phyloP scores from a whole-genome alignment of 129 eudicot genomes.

The Scalesia atractyloides region DNA sequence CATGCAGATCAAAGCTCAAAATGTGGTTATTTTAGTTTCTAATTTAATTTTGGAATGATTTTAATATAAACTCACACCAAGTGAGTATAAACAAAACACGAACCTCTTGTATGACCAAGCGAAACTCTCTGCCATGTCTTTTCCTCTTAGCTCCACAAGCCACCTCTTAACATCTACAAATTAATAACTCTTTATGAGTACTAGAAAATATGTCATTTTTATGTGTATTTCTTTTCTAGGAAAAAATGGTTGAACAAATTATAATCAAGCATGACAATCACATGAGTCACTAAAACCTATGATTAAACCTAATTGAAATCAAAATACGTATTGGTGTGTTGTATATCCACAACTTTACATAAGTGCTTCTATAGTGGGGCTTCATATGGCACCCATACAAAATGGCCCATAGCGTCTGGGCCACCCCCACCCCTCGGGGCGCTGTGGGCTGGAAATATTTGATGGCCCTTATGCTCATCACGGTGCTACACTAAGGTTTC shows the following conservation, averaged over 20 bases:
- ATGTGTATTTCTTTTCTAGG: not conserved
- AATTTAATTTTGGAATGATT: too few relatives aligned
- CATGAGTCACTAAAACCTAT: not conserved
- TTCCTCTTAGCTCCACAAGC: conserved; percentile 72
- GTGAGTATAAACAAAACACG: not conserved
- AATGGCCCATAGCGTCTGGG: too few relatives aligned
- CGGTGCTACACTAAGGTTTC: too few relatives aligned
- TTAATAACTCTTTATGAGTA: not conserved
- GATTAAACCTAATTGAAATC: not conserved
- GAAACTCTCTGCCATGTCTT: conserved; percentile 65
- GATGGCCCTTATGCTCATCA: too few relatives aligned
- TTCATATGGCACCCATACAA: too few relatives aligned
- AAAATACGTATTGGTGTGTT: not conserved
- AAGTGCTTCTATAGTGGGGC: too few relatives aligned
- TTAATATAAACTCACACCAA: not conserved
- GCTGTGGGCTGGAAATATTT: too few relatives aligned
- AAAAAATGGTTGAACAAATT: not conserved
- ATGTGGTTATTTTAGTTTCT: too few relatives aligned
- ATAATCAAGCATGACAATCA: not conserved
- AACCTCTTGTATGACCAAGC: conserved; percentile 94
- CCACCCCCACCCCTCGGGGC: too few relatives aligned
- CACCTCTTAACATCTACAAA: conserved; percentile 56
- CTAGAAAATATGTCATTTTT: not conserved
- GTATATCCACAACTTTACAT: not conserved
- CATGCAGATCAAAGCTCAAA: too few relatives aligned